Evolutionary conservation across 1,139 yeast species (phyloP).

Genomic region (Pichia sp.): DNA sequence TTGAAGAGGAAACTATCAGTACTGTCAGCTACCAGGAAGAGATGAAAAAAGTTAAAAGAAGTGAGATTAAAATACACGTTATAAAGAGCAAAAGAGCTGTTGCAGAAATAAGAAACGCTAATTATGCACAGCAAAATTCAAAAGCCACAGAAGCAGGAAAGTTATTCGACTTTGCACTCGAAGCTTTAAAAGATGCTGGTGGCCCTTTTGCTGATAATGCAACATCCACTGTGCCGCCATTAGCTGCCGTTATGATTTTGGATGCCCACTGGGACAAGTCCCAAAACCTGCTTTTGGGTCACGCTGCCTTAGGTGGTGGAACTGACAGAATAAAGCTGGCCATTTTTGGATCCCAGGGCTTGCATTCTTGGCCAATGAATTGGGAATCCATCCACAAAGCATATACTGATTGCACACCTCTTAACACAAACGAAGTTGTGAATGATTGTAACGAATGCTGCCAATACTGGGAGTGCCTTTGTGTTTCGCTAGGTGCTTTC

Average conservation of each 20-base stretch:
- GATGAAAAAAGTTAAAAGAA: conserved; percentile 41
- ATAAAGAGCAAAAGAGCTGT: conserved; percentile 63
- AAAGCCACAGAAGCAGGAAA: conserved; percentile 72
- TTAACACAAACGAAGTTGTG: conserved; percentile 69
- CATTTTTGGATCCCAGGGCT: conserved; percentile 89
- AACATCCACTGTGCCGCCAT: conserved; percentile 46
- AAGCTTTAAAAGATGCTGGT: conserved; percentile 55
- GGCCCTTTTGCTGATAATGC: conserved; percentile 48
- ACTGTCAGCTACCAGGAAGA: conserved; percentile 46
- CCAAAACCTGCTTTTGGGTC: conserved; percentile 63
- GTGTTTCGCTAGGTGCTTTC: conserved; percentile 87
- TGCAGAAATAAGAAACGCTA: conserved; percentile 69
- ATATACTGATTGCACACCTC: conserved; percentile 66
- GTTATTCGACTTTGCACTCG: conserved; percentile 72
- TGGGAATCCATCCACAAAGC: conserved; percentile 66
- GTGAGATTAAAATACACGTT: conserved; percentile 70
- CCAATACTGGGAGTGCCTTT: conserved; percentile 84
- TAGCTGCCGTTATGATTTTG: conserved; percentile 79
- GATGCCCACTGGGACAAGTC: conserved; percentile 80
- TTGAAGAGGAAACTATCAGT: conserved; percentile 58
- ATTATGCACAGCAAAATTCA: conserved; percentile 82
- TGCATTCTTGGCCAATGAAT: conserved; percentile 83
- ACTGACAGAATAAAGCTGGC: conserved; percentile 66
- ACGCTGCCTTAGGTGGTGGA: conserved; percentile 96
- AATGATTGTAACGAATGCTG: conserved; percentile 85